These are phyloP conservation scores for Hyaloraphidium curvatum DNA, from an alignment of 192 early-diverging fungal genomes.

Conservation along the genomic window DNA sequence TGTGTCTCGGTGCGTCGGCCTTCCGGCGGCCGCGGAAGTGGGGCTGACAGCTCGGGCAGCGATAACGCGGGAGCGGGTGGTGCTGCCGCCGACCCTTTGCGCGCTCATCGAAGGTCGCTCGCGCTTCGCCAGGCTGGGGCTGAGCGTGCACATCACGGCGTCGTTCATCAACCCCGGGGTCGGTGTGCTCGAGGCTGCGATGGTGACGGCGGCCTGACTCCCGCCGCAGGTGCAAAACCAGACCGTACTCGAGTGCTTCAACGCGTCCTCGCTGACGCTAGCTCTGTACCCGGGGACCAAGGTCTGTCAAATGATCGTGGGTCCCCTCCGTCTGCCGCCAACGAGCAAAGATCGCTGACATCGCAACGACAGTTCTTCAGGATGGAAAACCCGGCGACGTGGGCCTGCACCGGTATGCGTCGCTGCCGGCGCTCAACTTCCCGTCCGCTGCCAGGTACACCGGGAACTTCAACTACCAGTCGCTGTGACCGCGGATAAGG, in stretches of 20 bases:
- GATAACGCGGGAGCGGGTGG: not conserved
- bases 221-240: not conserved
- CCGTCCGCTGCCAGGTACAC: no score
- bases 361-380: no score
- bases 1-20: constrained; percentile 1
- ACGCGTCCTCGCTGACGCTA: not conserved
- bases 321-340: no score
- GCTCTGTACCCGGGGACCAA: constrained; percentile 1
- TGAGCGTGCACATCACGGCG: not conserved
- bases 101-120: not conserved
- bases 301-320: not conserved
- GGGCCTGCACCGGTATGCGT: no score
- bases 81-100: not conserved
- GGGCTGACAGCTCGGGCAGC: no score
- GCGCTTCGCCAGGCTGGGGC: not conserved
- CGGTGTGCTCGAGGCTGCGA: not conserved
- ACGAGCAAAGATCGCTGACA: no score
- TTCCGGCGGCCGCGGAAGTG: no score
- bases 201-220: not conserved
- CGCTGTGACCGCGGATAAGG: no score
- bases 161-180: not conserved
- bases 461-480: no score
- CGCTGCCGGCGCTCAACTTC: no score
- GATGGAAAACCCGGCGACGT: no score
- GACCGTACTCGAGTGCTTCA: constrained; percentile 1